phyloP scores from a whole-genome alignment of 2,329 filamentous ascomycete species.

The Macroventuria anomochaeta region DNA sequence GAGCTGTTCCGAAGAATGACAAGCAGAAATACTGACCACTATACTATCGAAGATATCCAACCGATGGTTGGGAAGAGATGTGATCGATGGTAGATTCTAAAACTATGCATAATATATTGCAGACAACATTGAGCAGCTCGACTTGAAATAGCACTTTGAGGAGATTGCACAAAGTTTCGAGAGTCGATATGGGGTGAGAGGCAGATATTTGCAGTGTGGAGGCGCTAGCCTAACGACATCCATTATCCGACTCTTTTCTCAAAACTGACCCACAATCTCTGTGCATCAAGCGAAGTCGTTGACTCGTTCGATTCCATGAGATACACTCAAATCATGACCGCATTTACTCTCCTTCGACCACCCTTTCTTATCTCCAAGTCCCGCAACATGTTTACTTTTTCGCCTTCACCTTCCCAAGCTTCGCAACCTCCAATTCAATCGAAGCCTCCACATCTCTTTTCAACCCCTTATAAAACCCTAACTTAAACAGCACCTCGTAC shows the following conservation, averaged over 20 bases:
- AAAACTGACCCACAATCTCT: not conserved
- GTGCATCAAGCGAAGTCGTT: no score
- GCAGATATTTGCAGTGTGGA: not conserved
- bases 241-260: not conserved
- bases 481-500: conserved; percentile 87
- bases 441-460: conserved; percentile 55
- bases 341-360: not conserved
- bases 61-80: conserved; percentile 8
- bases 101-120: not conserved
- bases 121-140: no score
- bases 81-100: not conserved
- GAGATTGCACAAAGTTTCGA: no score
- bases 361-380: not conserved
- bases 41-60: conserved; percentile 21
- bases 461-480: conserved; percentile 74
- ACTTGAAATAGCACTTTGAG: no score
- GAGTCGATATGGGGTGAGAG: not conserved
- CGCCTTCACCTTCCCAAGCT: conserved; percentile 49
- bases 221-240: not conserved
- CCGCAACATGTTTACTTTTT: not conserved
- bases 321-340: not conserved
- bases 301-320: not conserved
- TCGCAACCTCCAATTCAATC: conserved; percentile 56
- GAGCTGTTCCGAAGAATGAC: conserved; percentile 12
- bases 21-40: conserved; percentile 19